Conservation (phyloP, 805 yeast genomes). For the Kregervanrija fluxuum region DNA sequence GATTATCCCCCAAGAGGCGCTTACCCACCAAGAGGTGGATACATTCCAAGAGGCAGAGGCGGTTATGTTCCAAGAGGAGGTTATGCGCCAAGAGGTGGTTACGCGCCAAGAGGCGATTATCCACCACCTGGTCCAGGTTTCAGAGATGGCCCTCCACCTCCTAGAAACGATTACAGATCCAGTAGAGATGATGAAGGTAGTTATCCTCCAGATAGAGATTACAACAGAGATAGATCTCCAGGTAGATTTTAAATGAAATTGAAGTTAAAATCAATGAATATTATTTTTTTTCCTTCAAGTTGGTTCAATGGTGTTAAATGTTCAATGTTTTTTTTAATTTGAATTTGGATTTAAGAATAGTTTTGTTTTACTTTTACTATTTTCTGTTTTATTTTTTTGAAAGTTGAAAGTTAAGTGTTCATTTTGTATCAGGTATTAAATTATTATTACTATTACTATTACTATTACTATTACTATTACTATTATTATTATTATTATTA, state of each 20-base stretch:
- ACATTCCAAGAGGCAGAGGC: constrained; percentile 26
- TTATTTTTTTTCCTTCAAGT: constrained; percentile 3
- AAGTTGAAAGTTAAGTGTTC: no score
- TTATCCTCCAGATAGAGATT: constrained; percentile 36
- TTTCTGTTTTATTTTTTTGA: background rate
- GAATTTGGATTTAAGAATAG: background rate
- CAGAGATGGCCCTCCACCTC: constrained; percentile 19
- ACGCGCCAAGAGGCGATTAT: constrained; percentile 27
- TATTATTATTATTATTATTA: no score
- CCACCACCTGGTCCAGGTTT: constrained; percentile 24
- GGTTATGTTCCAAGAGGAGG: constrained; percentile 29
- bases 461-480: no score
- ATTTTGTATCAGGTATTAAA: no score
- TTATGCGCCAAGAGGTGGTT: constrained; percentile 23
- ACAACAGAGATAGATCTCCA: constrained; percentile 70
- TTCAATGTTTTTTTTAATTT: background rate
- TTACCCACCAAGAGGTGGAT: constrained; percentile 29
- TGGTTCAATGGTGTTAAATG: constrained; percentile 1
- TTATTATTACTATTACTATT: no score
- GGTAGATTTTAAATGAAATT: constrained; percentile 47
- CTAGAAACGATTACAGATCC: constrained; percentile 31
- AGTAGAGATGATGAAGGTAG: constrained; percentile 20
- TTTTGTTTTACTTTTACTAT: background rate
- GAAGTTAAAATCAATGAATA: background rate
- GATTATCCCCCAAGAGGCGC: constrained; percentile 23